Evolutionary conservation across 2,329 filamentous ascomycete species (phyloP).

Genomic region (Epichloe baconii): DNA sequence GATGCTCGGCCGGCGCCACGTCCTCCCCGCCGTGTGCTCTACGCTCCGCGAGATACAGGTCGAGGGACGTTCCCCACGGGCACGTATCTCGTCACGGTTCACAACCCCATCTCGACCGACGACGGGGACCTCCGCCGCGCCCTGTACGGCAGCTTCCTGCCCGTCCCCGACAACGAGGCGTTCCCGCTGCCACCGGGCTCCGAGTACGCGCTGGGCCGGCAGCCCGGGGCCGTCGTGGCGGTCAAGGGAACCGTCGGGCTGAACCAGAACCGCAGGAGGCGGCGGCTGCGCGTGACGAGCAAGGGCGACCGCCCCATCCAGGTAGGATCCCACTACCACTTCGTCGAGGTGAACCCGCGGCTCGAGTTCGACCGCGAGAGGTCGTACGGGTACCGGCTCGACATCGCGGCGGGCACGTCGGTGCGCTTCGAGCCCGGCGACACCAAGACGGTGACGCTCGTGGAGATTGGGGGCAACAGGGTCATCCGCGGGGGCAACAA

Average conservation of each 20-base stretch:
- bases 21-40: conserved; percentile 66
- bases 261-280: conserved; percentile 61
- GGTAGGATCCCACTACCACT: conserved; percentile 91
- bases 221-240: conserved; percentile 69
- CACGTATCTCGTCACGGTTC: conserved; percentile 88
- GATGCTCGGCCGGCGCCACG: conserved; percentile 87
- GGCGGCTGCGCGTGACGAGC: conserved; percentile 66
- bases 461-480: conserved; percentile 72
- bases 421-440: conserved; percentile 92
- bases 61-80: conserved; percentile 82
- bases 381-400: conserved; percentile 74
- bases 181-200: conserved; percentile 53
- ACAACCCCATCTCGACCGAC: conserved; percentile 74
- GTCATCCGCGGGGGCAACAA: conserved; percentile 76
- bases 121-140: conserved; percentile 80
- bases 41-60: conserved; percentile 80
- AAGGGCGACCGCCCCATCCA: conserved; percentile 84
- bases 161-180: conserved; percentile 53
- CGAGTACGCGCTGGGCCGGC: conserved; percentile 53
- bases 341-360: conserved; percentile 86
- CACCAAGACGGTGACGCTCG: conserved; percentile 75
- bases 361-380: conserved; percentile 75
- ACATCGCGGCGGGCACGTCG: conserved; percentile 83
- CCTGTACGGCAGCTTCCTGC: conserved; percentile 83
- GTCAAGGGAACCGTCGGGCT: conserved; percentile 55